Evolutionary conservation across 306 rosid species (phyloP), one percentile per base, ranked within the genome.

Genomic region (Prinsepia uniflora): DNA sequence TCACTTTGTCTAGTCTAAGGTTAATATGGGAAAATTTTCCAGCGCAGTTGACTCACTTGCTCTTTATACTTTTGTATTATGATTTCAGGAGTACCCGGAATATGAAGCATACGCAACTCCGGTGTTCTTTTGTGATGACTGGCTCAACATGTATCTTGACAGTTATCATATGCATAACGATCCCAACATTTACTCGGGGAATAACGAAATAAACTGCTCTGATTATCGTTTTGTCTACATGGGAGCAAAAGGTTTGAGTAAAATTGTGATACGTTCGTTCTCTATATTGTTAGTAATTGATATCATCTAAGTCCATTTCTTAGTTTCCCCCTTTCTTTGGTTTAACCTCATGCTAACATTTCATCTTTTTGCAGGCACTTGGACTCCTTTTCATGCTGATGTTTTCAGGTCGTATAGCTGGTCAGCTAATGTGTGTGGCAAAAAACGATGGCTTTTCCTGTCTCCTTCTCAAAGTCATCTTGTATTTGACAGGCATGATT

Each of bases 321-420:
- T 52, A 10, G 18, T 19, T 67, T 47, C 17, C 43, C 43, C 1
- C 55, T 19, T 64, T 9, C 13, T 55, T 62, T 50, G 39, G 52
- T 64, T 50, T 43, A 61, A 39, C 57, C 62, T 36, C 56, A 6
- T 6, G 63, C 49, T 63, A 63, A 56, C 67, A 59, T 76, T 78
- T 74, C 40, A 42, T 85, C 67, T 75, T 79, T 68, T 66, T 24
- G 81, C 83, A 91, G 99, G 92, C 71, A 85, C 99, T 76, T 91
- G 97, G 99, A 94, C 99, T 77, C 97, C 95, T 75, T 89, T 94
- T 76, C 97, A 94, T 65, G 96, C 99, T 60, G 99, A 94, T 79
- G 97, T 91, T 80, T 94, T 91, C 84, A 84, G 95, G 82, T 94
- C 99, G 17, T 91, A 89, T 66, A 94, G 99, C 79, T 94, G 97